Conservation (phyloP, 352 stramenopile genomes). For the Blastocystis sp. region DNA sequence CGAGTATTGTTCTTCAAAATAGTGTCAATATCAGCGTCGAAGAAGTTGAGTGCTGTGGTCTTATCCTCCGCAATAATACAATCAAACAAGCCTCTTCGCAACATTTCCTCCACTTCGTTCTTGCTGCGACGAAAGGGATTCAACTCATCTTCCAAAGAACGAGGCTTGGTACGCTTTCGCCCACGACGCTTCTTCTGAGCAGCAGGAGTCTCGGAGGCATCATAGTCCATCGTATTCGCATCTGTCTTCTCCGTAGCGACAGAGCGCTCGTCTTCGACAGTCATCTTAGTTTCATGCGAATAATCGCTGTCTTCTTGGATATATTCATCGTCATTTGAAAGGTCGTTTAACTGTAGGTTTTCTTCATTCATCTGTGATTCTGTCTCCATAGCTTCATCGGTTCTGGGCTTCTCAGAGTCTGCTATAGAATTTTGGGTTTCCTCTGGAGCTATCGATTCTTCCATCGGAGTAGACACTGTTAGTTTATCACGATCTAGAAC, state of each 20-base stretch:
- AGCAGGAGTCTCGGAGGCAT: neutral
- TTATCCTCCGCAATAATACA: constrained; percentile 91
- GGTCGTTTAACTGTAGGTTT: neutral
- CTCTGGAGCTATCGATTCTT: neutral
- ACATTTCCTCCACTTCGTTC: constrained; percentile 88
- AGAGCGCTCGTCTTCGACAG: constrained; percentile 70
- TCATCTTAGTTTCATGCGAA: constrained; percentile 12
- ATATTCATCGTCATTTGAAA: constrained; percentile 22
- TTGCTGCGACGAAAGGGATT: constrained; percentile 65
- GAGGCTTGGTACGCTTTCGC: constrained; percentile 45
- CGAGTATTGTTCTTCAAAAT: constrained; percentile 65
- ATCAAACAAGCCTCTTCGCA: constrained; percentile 94
- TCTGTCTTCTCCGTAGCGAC: constrained; percentile 64
- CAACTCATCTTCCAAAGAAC: constrained; percentile 49
- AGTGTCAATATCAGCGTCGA: constrained; percentile 91
- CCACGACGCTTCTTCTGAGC: constrained; percentile 18
- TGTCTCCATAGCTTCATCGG: neutral
- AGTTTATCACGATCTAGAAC: constrained; percentile 90
- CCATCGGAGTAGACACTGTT: neutral
- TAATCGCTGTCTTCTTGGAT: neutral
- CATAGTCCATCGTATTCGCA: neutral
- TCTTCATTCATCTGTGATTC: neutral
- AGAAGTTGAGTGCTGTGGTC: constrained; percentile 84
- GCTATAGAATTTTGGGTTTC: neutral
- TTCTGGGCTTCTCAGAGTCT: neutral